Base-by-base conservation (phyloP, 176 grass and related monocot species). In the Cenchrus purpureus region DNA sequence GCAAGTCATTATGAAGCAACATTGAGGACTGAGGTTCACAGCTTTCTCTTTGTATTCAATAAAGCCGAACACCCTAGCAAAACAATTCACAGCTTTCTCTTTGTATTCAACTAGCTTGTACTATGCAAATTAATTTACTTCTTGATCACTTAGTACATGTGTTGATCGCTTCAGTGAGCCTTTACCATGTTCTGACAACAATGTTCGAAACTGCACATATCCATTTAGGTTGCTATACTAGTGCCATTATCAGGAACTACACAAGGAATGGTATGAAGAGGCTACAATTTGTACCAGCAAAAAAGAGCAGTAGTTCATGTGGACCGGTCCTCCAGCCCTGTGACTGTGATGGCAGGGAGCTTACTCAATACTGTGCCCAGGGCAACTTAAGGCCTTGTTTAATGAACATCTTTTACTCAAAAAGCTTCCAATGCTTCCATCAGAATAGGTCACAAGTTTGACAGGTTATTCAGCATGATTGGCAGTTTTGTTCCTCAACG, bases 221-320 rank as follows among this genome's bases (percentile, higher is more conserved):
- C 13, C 10, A 34, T 72, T 50, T 15, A 7, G 25, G 43, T 51
- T 62, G n/a, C 80, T 65, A 78, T 72, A 79, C 22, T 16, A 48
- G 66, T 54, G n/a, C 73, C 29, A 14, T 59, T 71, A 44, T 69
- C 20, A 45, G 22, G 34, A 74, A 73, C 87, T 28, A 74, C 5
- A 7, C 8, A 79, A 67, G 79, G 43, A 84, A 84, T 31, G 42
- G 19, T 66, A 19, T 50, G 66, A 65, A 4, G 10, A 15, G 52
- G 22, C n/a, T 69, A 73, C 55, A 61, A n/a, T 37, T 83, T 49
- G 15, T 87, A 87, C 80, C 79, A 68, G 82, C 69, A 80, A 91
- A 84, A 80, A 44, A 8, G 0, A 46, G 7, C 25, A 13, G 60
- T 16, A 54, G 62, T 46, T 53, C 16, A 6, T 5, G 17, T 63